Conservation (phyloP, 2,329 filamentous ascomycete genomes). For the Calycina marina region DNA sequence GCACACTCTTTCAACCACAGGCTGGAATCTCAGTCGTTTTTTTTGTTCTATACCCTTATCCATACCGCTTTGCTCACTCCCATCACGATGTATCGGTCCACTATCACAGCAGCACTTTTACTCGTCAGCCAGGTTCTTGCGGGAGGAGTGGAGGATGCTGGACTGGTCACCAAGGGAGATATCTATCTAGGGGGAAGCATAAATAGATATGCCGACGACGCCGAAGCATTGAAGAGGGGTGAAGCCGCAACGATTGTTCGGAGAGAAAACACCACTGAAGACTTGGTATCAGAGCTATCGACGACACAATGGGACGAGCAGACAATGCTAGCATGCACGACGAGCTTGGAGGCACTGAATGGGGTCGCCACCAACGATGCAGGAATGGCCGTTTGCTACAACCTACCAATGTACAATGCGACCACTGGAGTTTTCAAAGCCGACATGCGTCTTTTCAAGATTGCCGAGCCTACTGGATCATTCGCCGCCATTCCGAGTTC, state of each 20-base stretch:
- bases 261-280: background rate
- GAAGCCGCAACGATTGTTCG: conserved; percentile 7
- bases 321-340: conserved; percentile 43
- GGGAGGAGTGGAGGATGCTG: conserved; percentile 11
- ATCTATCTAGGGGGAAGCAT: conserved; percentile 15
- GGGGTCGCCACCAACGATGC: conserved; percentile 53
- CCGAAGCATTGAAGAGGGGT: conserved; percentile 19
- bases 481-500: conserved; percentile 37
- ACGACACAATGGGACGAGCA: conserved; percentile 39
- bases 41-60: too few relatives aligned
- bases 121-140: conserved; percentile 18
- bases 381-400: conserved; percentile 71
- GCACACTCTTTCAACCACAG: too few relatives aligned
- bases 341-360: conserved; percentile 38
- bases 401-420: conserved; percentile 56
- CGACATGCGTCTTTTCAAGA: conserved; percentile 59
- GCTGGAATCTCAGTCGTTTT: too few relatives aligned
- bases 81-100: conserved; percentile 13
- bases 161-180: conserved; percentile 13
- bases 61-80: too few relatives aligned
- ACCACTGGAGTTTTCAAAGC: conserved; percentile 58
- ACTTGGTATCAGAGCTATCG: conserved; percentile 26
- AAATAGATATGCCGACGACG: conserved; percentile 20
- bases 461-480: conserved; percentile 39
- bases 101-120: conserved; percentile 12